Evolutionary conservation across 108 stramenopile species (phyloP).

Genomic region (Fragilariopsis cylindrus): DNA sequence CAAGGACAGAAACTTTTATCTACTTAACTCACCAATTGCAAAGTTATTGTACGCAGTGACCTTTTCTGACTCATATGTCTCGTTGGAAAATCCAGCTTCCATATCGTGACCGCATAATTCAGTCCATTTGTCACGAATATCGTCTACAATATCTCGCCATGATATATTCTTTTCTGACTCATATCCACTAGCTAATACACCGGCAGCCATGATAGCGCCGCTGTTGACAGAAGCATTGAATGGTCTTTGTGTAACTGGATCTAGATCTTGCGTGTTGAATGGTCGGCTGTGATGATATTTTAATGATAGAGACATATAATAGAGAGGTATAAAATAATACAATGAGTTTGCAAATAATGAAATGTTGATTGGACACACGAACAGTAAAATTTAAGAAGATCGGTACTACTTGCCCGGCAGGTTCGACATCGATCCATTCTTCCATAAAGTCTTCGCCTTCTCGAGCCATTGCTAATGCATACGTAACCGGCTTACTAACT

Average conservation of each 20-base stretch:
- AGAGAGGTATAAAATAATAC: too few species aligned
- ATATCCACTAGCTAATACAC: conserved; percentile 21
- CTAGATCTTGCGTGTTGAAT: conserved; percentile 41
- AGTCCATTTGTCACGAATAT: conserved; percentile 26
- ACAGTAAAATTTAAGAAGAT: too few species aligned
- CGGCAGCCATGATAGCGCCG: conserved; percentile 45
- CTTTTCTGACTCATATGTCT: conserved; percentile 45
- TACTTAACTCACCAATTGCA: conserved; percentile 8
- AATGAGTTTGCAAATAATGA: too few species aligned
- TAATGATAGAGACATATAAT: too few species aligned
- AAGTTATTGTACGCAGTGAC: conserved; percentile 45
- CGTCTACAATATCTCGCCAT: conserved; percentile 24
- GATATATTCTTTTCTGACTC: background rate
- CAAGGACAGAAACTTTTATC: too few species aligned
- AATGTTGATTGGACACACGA: too few species aligned
- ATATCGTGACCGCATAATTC: conserved; percentile 33
- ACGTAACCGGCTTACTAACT: conserved; percentile 40
- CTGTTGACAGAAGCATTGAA: conserved; percentile 48
- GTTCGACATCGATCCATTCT: conserved; percentile 41
- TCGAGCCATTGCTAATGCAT: conserved; percentile 24
- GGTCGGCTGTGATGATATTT: conserved; percentile 8
- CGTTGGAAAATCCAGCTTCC: conserved; percentile 31
- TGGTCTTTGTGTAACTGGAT: conserved; percentile 28
- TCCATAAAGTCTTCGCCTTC: conserved; percentile 36
- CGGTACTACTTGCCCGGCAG: conserved; percentile 16